Conservation (phyloP, 495 filamentous ascomycete genomes). For the Penicillium manginii region DNA sequence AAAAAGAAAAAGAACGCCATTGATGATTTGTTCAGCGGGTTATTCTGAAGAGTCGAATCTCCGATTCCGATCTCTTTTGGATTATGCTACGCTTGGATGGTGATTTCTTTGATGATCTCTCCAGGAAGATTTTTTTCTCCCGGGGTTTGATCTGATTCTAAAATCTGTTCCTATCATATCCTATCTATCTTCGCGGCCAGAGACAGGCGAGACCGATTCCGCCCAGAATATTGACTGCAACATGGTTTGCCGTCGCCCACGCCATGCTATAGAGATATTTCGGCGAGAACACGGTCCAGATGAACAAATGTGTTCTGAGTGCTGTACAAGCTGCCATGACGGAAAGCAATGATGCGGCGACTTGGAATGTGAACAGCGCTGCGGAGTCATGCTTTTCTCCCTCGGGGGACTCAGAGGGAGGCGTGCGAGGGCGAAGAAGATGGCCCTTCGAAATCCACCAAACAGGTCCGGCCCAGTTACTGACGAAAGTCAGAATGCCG, state of each 20-base stretch:
- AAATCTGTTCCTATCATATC: too few relatives aligned
- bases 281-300: conserved; percentile 98
- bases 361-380: conserved; percentile 67
- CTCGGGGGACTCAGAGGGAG: too few relatives aligned
- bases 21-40: conserved; percentile 62
- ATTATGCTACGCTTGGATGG: neutral
- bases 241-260: conserved; percentile 83
- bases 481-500: conserved; percentile 77
- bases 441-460: conserved; percentile 75
- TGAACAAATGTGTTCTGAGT: conserved; percentile 88
- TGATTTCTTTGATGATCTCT: too few relatives aligned
- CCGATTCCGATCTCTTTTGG: neutral
- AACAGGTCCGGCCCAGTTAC: conserved; percentile 90
- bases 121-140: too few relatives aligned
- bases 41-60: conserved; percentile 49
- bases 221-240: conserved; percentile 60
- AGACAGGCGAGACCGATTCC: conserved; percentile 60
- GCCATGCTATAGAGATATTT: conserved; percentile 92
- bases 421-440: conserved; percentile 52
- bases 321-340: conserved; percentile 90
- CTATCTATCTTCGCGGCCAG: conserved; percentile 11
- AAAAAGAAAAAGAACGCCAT: conserved; percentile 61
- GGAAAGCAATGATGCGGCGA: conserved; percentile 58
- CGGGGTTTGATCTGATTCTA: too few relatives aligned
- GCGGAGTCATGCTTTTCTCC: conserved; percentile 58